Percentiles rank a stretch among this genome's conserved stretches.
phyloP scores from a whole-genome alignment of 768 basidiomycete genomes.

The Krasilnikovozyma curviuscula region DNA sequence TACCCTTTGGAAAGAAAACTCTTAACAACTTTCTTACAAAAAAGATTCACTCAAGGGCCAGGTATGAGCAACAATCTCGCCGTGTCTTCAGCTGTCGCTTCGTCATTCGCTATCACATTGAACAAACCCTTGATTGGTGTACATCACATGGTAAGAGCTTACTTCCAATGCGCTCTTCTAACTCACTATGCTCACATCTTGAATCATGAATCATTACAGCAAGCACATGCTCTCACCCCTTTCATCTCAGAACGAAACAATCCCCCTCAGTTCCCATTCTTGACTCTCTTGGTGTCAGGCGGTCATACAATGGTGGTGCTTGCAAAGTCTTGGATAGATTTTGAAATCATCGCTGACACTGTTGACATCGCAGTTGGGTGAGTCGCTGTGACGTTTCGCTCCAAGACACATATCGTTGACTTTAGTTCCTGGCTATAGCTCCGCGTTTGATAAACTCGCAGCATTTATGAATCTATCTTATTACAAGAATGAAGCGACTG shows the following conservation, averaged over 20 bases:
- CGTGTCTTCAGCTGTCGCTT: slow-evolving; percentile 64
- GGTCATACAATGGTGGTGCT: slow-evolving; percentile 81
- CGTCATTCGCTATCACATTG: slow-evolving; percentile 55
- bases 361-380: slow-evolving; percentile 54
- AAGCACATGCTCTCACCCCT: slow-evolving; percentile 78
- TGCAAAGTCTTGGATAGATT: slow-evolving; percentile 39
- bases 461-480: no score
- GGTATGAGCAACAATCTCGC: slow-evolving; percentile 61
- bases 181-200: neutral
- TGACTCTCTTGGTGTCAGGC: slow-evolving; percentile 76
- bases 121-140: slow-evolving; percentile 70
- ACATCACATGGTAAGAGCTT: slow-evolving; percentile 64
- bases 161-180: neutral
- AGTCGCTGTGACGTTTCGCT: slow-evolving; percentile 10
- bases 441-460: no score
- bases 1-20: neutral
- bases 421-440: no score
- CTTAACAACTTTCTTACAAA: neutral
- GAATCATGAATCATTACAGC: slow-evolving; percentile 31
- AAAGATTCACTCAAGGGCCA: slow-evolving; percentile 13
- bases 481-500: no score
- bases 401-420: no score
- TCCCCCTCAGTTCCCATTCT: slow-evolving; percentile 56
- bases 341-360: slow-evolving; percentile 53
- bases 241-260: slow-evolving; percentile 37